Base-by-base conservation (phyloP, 345 rosid species). In the Acer negundo region DNA sequence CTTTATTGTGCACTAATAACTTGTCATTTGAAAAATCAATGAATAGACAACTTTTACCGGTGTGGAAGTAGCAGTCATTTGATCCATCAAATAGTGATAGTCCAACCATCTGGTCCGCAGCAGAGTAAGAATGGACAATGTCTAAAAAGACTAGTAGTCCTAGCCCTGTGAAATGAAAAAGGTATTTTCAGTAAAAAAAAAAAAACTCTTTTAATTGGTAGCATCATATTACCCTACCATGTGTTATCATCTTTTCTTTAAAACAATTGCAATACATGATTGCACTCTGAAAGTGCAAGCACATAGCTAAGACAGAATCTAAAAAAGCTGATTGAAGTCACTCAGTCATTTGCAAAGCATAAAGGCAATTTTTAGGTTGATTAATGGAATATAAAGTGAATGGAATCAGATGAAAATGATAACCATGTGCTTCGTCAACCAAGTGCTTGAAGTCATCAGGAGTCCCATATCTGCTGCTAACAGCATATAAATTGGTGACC, bases 101-200 rank as follows among this genome's bases (percentile, higher is more conserved):
- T 77, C 99, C 99, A 61, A 90, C 94, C 99, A 95, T 92, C 83
- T 95, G 96, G 89, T 95, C 97, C 67, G 99, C 92, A 75, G 99
- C 96, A 38, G 99, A 88, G 87, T 95, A 93, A 35, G 98, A 93
- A 86, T 95, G 99, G 74, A 95, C 97, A 31, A 95, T 89, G 79
- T 95, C 99, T 80, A 95, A 75, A 84, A 95, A 84, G 76, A 95
- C 98, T 70, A 95, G 85, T 72, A 95, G 83, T 81, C 98, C 97
- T 24, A 90, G 78, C 69, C 99, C 99, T 95, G 90, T 20, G 64
- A 74, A 67, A 71, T 56, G 31, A 70, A 65, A 71, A 74, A 42
- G 62, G 72, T 19, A 73, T 42, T 49, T 53, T 72, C 24, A 72
- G 46, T 38, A 58, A n/a, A 46, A 6, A 46, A 58, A n/a, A 46